Evolutionary conservation across 306 rosid species (phyloP).

Genomic region (cucumber (Cucumis sativus)): DNA sequence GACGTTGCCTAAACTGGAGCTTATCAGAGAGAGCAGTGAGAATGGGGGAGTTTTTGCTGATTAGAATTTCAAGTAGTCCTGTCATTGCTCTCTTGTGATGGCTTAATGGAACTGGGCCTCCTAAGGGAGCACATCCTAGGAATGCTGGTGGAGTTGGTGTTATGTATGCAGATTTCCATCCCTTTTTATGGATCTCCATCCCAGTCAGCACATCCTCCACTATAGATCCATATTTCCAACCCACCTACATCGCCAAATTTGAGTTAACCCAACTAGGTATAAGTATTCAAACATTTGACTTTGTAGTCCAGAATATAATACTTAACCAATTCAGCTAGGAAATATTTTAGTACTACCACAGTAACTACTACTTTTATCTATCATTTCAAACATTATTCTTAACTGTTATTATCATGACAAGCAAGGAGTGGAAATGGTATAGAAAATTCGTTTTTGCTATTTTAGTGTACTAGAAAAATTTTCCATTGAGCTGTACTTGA

Average conservation of each 20-base stretch:
- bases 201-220: conserved; percentile 27
- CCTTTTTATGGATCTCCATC: conserved; percentile 19
- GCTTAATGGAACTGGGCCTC: conserved; percentile 29
- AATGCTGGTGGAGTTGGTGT: conserved; percentile 33
- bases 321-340: not conserved
- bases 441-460: too few species aligned
- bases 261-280: not conserved
- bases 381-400: too few species aligned
- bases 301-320: not conserved
- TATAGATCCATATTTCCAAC: conserved; percentile 23
- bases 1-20: conserved; percentile 30
- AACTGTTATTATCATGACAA: too few species aligned
- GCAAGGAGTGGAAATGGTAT: too few species aligned
- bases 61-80: conserved; percentile 40
- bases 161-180: conserved; percentile 15
- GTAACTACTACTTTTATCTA: too few species aligned
- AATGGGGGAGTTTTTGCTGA: conserved; percentile 36
- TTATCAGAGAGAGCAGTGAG: conserved; percentile 20
- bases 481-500: too few species aligned
- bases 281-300: not conserved
- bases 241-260: conserved; percentile 9
- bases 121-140: conserved; percentile 38
- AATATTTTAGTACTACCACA: too few species aligned
- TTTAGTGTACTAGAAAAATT: too few species aligned
- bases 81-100: conserved; percentile 66